phyloP scores from a whole-genome alignment of 2,329 filamentous ascomycete genomes.

The Didymella pinodella region DNA sequence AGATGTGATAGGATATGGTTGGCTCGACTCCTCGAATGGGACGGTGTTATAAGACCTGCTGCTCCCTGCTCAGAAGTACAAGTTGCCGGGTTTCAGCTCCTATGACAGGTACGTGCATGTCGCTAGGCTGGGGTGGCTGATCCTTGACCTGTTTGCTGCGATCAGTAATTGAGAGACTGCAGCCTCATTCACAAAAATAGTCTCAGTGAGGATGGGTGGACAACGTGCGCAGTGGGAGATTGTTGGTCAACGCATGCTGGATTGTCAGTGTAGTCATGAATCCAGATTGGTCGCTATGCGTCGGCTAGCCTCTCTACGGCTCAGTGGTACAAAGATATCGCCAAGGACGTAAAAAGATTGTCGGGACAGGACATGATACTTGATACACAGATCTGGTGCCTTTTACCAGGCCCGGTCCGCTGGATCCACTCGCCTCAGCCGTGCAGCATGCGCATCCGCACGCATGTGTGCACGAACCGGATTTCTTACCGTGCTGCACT shows the following conservation, averaged over 20 bases:
- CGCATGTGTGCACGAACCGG: constrained; percentile 30
- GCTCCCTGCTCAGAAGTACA: not conserved
- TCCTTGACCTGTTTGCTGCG: constrained; percentile 12
- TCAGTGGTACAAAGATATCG: constrained; percentile 48
- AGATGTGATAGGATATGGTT: constrained; percentile 24
- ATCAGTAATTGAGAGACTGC: constrained; percentile 30
- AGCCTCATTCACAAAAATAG: constrained; percentile 40
- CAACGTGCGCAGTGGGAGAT: constrained; percentile 27
- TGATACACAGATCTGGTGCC: constrained; percentile 40
- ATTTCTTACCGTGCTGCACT: constrained; percentile 34
- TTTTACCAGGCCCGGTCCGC: constrained; percentile 41
- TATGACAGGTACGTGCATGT: constrained; percentile 14
- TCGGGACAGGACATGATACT: constrained; percentile 37
- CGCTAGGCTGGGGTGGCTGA: constrained; percentile 19
- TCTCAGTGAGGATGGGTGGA: constrained; percentile 26
- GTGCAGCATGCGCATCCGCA: constrained; percentile 27
- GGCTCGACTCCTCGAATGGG: not conserved
- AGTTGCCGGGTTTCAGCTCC: constrained; percentile 6
- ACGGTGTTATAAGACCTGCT: constrained; percentile 12
- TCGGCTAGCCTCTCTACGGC: constrained; percentile 32
- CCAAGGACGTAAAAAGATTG: constrained; percentile 40
- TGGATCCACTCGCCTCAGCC: constrained; percentile 27
- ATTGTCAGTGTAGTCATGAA: constrained; percentile 31
- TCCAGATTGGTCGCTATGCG: constrained; percentile 38
- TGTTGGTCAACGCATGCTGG: constrained; percentile 28